Conservation (phyloP, 2,329 filamentous ascomycete species). For the Fusarium sp. region DNA sequence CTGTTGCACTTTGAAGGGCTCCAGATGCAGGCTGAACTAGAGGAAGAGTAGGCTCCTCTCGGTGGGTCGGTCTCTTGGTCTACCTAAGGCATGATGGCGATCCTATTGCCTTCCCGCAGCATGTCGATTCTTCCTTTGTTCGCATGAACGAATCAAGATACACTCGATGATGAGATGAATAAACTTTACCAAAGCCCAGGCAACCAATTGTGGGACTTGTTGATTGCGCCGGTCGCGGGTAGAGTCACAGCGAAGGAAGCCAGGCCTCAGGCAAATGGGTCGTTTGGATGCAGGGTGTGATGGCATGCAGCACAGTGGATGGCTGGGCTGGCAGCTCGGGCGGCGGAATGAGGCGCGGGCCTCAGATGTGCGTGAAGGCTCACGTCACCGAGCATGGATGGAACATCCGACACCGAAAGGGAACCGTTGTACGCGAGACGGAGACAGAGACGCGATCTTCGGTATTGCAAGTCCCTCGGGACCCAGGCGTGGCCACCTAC, state of each 20-base stretch:
- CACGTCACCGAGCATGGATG: conserved; percentile 1
- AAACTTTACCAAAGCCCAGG: not conserved
- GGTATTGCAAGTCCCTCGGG: not conserved
- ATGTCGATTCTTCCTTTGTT: not conserved
- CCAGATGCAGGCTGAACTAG: conserved; percentile 64
- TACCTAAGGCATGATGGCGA: not conserved
- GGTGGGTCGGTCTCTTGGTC: not conserved
- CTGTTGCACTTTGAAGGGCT: conserved; percentile 51
- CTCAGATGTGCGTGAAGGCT: conserved; percentile 1
- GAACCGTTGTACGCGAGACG: not conserved
- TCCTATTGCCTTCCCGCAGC: not conserved
- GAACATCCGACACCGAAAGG: not conserved
- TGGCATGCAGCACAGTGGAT: conserved; percentile 15
- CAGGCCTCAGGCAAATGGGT: conserved; percentile 24
- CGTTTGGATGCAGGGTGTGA: conserved; percentile 18
- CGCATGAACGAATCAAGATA: not conserved
- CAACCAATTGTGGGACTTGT: not conserved
- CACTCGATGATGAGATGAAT: not conserved
- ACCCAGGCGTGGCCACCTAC: not conserved
- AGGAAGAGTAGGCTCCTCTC: conserved; percentile 52
- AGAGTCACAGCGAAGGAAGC: not conserved
- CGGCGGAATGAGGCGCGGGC: conserved; percentile 9
- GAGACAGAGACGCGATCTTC: conserved; percentile 2
- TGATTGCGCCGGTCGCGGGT: not conserved
- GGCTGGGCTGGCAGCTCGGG: not conserved